Evolutionary conservation across 768 basidiomycete species (phyloP), one percentile per base, ranked within the genome.

Genomic region (Rhodotorula paludigena): DNA sequence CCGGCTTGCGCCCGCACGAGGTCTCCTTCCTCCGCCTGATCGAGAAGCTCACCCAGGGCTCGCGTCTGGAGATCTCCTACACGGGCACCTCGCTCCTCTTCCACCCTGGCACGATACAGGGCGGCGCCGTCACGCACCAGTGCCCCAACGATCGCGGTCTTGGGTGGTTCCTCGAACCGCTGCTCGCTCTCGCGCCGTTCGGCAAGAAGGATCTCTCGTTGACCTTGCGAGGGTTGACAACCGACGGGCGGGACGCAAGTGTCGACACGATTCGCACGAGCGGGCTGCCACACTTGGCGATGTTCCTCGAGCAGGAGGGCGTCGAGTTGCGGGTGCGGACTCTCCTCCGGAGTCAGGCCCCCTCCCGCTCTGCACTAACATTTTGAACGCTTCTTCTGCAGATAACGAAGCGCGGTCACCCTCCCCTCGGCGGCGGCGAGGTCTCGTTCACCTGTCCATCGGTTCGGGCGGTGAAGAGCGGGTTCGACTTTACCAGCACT

Each of bases 61-160:
- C 90, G 10, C 80, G 90, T 36, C 89, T 98, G 67, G 96, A 98
- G 78, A 98, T 99, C 58, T 94, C 92, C 4, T 87, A 93, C 12
- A 98, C 96, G 30, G 94, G 92, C 88, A 97, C 94, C 60, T 86
- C 91, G 5, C 82, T 99, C 71, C 82, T 97, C 25, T 81, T 99
- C 56, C 93, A 91, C 77, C 96, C 96, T 28, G 96, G 96, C 6
- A 81, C 97, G 57, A 88, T 98, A 61, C 83, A 85, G 33, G 93
- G 94, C 11, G 96, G 96, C 5, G 77, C 80, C 18, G 78, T 91
- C 68, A 82, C 82, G 8, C 93, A 98, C 77, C 90, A 94, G 30
- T 97, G 94, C 75, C 89, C 92, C 28, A 80, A 87, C 25, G 89
- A 90, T 18, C 84, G 93, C 48, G 88, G 90, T 36, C 83, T 98